A percentile compares a stretch with the other conserved stretches of the same genome.
phyloP scores from a whole-genome alignment of 768 basidiomycete genomes.

The Lyophyllum semitale region DNA sequence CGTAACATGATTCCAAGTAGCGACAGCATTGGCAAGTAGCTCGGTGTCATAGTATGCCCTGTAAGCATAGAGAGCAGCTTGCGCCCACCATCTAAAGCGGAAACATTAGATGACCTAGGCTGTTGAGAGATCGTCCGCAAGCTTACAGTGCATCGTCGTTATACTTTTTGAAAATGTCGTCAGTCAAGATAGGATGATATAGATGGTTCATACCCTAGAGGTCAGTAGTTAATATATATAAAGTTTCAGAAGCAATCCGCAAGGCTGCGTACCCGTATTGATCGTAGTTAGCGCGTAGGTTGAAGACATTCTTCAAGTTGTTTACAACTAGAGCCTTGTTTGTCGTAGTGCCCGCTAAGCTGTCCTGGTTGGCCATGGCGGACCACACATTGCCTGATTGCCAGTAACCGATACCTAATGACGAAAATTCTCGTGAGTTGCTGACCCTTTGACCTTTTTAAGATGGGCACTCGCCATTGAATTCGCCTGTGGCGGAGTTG shows the following conservation, averaged over 20 bases:
- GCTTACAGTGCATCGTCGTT: conserved; percentile 51
- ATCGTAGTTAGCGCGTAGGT: conserved; percentile 41
- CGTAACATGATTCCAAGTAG: conserved; percentile 50
- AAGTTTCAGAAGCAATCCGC: not conserved
- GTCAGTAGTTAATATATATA: not conserved
- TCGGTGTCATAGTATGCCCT: conserved; percentile 46
- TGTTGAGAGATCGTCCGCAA: not conserved
- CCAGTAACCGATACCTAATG: conserved; percentile 53
- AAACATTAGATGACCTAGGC: not conserved
- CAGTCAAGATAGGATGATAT: conserved; percentile 9
- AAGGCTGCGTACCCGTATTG: conserved; percentile 35
- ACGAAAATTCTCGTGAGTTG: not conserved
- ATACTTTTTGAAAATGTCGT: conserved; percentile 25
- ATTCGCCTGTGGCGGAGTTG: conserved; percentile 38
- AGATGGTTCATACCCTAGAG: conserved; percentile 6
- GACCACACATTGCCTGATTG: conserved; percentile 54
- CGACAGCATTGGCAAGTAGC: conserved; percentile 43
- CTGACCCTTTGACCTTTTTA: not conserved
- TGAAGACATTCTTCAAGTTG: conserved; percentile 43
- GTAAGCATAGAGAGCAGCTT: conserved; percentile 50
- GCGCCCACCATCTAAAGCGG: conserved; percentile 50
- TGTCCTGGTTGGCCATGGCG: conserved; percentile 51
- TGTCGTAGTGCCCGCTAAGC: conserved; percentile 34
- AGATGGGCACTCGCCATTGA: conserved; percentile 35
- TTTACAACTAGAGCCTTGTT: conserved; percentile 39